These are phyloP conservation scores for Rhodotorula mucilaginosa DNA, from an alignment of 1,284 basidiomycete genomes.

Conservation along the genomic window DNA sequence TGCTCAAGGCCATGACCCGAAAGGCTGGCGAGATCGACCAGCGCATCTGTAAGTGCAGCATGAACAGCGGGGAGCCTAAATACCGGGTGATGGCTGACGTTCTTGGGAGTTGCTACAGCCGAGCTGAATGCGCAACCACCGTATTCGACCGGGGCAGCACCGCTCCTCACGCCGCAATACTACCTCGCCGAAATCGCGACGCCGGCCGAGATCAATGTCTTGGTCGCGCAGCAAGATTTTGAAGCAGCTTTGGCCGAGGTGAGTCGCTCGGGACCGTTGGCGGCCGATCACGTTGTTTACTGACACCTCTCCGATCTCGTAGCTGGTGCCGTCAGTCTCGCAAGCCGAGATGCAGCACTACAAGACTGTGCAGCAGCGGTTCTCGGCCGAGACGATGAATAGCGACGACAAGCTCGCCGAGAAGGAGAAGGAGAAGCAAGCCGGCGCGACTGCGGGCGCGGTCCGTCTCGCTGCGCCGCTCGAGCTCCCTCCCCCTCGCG, in stretches of 20 bases:
- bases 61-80: too few species aligned
- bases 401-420: conserved; percentile 31
- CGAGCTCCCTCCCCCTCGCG: neutral
- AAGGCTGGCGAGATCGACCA: conserved; percentile 76
- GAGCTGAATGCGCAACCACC: conserved; percentile 55
- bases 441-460: neutral
- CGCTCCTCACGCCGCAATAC: conserved; percentile 79
- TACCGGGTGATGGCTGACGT: neutral
- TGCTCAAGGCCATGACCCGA: conserved; percentile 90
- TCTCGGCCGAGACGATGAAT: conserved; percentile 36
- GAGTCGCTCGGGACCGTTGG: neutral
- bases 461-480: neutral
- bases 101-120: conserved; percentile 47
- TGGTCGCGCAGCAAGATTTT: conserved; percentile 75
- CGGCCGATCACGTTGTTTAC: neutral
- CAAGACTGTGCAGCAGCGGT: conserved; percentile 42
- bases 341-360: conserved; percentile 88
- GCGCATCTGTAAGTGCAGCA: conserved; percentile 58
- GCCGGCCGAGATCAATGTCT: conserved; percentile 68
- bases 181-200: conserved; percentile 83
- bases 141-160: conserved; percentile 57
- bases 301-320: neutral
- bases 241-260: conserved; percentile 64
- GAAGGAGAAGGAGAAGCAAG: conserved; percentile 18
- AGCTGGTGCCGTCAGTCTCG: conserved; percentile 81